Percentiles rank a stretch among this genome's conserved stretches.
These are phyloP conservation scores for Pichia norvegensis DNA, from an alignment of 1,139 yeast species.

Conservation along the genomic window DNA sequence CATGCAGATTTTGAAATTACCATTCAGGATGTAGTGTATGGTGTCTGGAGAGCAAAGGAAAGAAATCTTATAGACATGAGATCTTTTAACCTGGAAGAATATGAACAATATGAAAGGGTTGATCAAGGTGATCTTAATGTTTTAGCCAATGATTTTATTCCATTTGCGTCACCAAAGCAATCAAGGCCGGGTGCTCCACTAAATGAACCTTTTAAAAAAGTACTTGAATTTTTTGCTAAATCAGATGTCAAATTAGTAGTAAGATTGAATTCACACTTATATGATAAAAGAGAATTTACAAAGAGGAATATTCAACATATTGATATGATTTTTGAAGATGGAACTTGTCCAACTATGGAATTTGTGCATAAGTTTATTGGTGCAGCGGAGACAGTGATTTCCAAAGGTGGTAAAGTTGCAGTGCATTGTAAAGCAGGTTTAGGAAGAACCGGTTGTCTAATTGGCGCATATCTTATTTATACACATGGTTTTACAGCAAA, in stretches of 20 bases:
- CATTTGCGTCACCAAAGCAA: constrained; percentile 96
- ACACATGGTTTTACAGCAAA: constrained; percentile 96
- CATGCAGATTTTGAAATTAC: constrained; percentile 89
- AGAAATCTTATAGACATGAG: constrained; percentile 81
- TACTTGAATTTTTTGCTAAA: constrained; percentile 62
- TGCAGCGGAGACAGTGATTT: constrained; percentile 83
- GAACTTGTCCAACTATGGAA: constrained; percentile 93
- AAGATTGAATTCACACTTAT: constrained; percentile 82
- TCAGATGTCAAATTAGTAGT: constrained; percentile 83
- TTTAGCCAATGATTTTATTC: constrained; percentile 86
- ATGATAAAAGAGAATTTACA: constrained; percentile 77
- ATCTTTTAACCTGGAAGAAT: constrained; percentile 82
- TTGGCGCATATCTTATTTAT: constrained; percentile 93
- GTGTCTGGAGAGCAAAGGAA: constrained; percentile 98
- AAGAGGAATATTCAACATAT: constrained; percentile 78
- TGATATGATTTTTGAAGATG: constrained; percentile 95
- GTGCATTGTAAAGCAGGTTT: constrained; percentile 98
- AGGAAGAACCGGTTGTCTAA: constrained; percentile 95
- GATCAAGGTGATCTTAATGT: constrained; percentile 96
- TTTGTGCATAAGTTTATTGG: constrained; percentile 90
- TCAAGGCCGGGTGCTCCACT: constrained; percentile 41
- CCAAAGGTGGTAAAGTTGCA: constrained; percentile 84
- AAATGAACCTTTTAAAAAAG: constrained; percentile 72
- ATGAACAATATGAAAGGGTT: constrained; percentile 89
- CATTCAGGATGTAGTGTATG: constrained; percentile 91